phyloP scores from a whole-genome alignment of 202 grass and related monocot species.

The Sporobolus alterniflorus region DNA sequence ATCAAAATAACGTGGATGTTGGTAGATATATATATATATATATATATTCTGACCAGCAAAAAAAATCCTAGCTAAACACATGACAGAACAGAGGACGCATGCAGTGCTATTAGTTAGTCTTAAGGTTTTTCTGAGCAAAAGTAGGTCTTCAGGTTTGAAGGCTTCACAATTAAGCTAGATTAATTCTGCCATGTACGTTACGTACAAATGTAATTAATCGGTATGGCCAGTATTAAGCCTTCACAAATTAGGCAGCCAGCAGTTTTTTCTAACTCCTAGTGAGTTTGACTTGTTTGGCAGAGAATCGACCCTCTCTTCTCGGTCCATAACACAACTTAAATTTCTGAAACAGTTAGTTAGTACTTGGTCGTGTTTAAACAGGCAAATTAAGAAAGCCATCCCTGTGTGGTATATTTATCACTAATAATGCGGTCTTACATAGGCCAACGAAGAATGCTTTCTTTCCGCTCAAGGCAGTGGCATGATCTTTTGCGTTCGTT shows the following conservation, averaged over 20 bases:
- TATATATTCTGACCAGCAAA: neutral
- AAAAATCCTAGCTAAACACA: too few species aligned
- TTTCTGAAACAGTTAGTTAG: neutral
- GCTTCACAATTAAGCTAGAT: neutral
- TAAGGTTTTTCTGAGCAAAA: too few species aligned
- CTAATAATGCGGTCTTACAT: neutral
- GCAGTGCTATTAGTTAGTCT: neutral
- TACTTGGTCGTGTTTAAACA: neutral
- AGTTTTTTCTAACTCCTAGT: neutral
- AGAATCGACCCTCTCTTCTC: neutral
- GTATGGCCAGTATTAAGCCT: neutral
- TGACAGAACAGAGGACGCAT: too few species aligned
- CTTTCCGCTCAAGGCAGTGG: neutral
- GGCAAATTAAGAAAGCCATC: neutral
- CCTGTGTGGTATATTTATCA: neutral
- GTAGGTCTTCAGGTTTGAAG: neutral
- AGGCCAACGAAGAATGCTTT: neutral
- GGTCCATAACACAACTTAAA: neutral
- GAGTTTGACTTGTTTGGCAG: neutral
- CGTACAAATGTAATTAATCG: neutral
- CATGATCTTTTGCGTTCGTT: neutral
- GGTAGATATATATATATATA: neutral
- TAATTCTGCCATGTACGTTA: constrained; percentile 22
- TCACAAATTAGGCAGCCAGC: neutral
- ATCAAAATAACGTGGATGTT: neutral